Percentiles rank a stretch among this genome's conserved stretches.
These are phyloP conservation scores for Buxus sempervirens DNA, from an alignment of 164 flowering plant genomes.

Conservation along the genomic window DNA sequence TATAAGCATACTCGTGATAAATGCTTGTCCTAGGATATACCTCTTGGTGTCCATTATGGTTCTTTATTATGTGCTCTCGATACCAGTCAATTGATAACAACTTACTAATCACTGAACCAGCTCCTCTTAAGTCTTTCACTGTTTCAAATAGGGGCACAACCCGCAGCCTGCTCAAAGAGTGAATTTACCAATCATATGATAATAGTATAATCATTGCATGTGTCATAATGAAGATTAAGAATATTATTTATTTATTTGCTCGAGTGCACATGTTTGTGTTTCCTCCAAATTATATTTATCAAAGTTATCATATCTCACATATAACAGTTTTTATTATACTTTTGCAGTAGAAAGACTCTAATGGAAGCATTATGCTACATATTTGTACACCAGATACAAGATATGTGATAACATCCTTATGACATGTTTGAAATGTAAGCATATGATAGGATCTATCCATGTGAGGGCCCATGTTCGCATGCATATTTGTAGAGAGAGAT, in stretches of 20 bases:
- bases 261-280: neutral
- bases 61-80: conserved; percentile 65
- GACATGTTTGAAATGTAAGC: neutral
- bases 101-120: conserved; percentile 86
- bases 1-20: neutral
- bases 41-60: conserved; percentile 94
- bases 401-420: too few species aligned
- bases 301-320: neutral
- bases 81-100: conserved; percentile 92
- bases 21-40: conserved; percentile 23
- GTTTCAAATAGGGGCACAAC: conserved; percentile 98
- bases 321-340: neutral
- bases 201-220: neutral
- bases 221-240: neutral
- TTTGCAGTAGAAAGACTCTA: neutral
- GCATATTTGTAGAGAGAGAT: neutral
- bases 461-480: neutral
- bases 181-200: neutral
- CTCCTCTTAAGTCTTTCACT: conserved; percentile 83
- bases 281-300: too few species aligned
- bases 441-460: neutral
- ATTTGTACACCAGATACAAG: neutral
- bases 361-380: neutral
- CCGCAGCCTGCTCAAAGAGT: conserved; percentile 48
- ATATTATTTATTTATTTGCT: too few species aligned